These are phyloP conservation scores for Aspergillus flavus DNA, from an alignment of 2,329 filamentous ascomycete genomes.

Conservation along the genomic window DNA sequence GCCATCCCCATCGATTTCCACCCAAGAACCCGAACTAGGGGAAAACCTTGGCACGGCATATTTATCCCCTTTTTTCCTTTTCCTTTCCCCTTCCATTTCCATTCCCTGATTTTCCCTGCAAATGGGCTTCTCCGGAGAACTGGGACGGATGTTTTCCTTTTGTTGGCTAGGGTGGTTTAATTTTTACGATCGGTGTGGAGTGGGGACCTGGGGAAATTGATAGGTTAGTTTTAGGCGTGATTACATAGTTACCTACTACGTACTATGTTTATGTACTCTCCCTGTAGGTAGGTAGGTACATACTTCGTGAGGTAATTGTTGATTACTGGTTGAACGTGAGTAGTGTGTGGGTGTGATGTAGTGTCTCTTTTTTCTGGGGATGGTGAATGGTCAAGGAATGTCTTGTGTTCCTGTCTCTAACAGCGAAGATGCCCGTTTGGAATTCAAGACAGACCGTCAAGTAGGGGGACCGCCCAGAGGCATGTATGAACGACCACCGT, in stretches of 20 bases:
- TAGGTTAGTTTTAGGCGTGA: neutral
- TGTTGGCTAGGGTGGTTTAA: neutral
- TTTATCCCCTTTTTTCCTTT: neutral
- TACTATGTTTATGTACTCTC: neutral
- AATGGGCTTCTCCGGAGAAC: neutral
- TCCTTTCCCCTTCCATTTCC: neutral
- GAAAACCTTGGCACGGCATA: neutral
- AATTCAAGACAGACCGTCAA: neutral
- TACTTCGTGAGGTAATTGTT: no score
- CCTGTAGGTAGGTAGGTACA: neutral
- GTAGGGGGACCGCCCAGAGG: neutral
- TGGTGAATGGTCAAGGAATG: neutral
- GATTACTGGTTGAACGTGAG: no score
- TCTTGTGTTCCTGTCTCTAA: neutral
- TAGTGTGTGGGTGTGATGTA: neutral
- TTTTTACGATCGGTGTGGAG: neutral
- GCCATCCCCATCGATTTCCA: neutral
- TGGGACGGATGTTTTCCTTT: neutral
- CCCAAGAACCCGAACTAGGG: constrained; percentile 1
- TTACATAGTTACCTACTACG: no score
- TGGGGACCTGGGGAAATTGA: neutral
- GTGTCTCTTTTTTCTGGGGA: no score
- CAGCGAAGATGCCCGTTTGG: neutral
- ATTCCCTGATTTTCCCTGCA: neutral
- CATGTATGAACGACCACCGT: no score